Evolutionary conservation across 345 rosid species (phyloP).

Genomic region (Eucalyptus globulus): DNA sequence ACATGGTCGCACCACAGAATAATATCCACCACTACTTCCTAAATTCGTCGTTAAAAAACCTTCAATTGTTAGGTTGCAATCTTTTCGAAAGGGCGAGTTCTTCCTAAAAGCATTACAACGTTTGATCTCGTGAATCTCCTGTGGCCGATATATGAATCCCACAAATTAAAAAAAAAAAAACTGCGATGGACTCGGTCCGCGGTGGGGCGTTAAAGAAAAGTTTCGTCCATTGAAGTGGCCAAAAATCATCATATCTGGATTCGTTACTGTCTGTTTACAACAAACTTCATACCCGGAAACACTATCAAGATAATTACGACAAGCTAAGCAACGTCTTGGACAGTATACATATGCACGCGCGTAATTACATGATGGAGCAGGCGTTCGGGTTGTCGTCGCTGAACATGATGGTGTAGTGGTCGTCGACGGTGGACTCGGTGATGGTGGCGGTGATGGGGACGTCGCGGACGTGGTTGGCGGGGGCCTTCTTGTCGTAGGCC

Average conservation of each 20-base stretch:
- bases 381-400: constrained; percentile 84
- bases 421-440: constrained; percentile 53
- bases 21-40: not conserved
- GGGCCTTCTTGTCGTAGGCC: constrained; percentile 93
- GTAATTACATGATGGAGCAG: constrained; percentile 50
- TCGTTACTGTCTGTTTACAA: not conserved
- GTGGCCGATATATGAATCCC: not conserved
- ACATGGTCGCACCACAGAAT: not conserved
- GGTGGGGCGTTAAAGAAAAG: not conserved
- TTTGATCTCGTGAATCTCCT: not conserved
- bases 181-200: not conserved
- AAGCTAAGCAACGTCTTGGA: not conserved
- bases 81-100: not conserved
- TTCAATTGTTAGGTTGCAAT: not conserved
- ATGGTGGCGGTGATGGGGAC: constrained; percentile 35
- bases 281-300: not conserved
- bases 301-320: not conserved
- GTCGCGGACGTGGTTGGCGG: constrained; percentile 57
- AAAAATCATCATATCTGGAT: not conserved
- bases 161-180: not conserved
- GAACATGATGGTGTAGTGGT: constrained; percentile 46
- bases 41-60: not conserved
- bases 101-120: not conserved
- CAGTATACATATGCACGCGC: not conserved
- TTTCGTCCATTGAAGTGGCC: not conserved